phyloP scores from a whole-genome alignment of 495 filamentous ascomycete species.

The Glonium stellatum region DNA sequence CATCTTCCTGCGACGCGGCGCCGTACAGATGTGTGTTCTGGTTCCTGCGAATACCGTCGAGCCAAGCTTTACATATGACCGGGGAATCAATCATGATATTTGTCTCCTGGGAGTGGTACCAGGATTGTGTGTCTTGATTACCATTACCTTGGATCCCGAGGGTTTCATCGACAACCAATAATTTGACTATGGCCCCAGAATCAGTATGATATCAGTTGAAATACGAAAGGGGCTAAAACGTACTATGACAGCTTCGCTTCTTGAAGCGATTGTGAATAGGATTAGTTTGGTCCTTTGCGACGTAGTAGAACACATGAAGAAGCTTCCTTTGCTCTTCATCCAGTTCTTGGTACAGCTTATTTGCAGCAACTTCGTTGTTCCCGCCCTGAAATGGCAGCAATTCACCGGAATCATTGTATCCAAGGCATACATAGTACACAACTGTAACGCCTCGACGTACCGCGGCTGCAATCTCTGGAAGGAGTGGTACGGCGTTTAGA shows the following conservation, averaged over 20 bases:
- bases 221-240: background rate
- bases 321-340: conserved; percentile 40
- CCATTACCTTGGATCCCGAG: conserved; percentile 67
- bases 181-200: conserved; percentile 44
- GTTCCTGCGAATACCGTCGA: conserved; percentile 54
- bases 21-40: conserved; percentile 67
- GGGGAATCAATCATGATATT: conserved; percentile 65
- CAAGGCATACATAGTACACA: conserved; percentile 62
- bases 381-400: conserved; percentile 68
- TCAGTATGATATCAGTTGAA: background rate
- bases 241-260: conserved; percentile 55
- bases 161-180: conserved; percentile 63
- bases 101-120: conserved; percentile 69
- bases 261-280: conserved; percentile 59
- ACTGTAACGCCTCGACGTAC: conserved; percentile 60
- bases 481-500: conserved; percentile 62
- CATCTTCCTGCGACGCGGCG: conserved; percentile 47
- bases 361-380: conserved; percentile 63
- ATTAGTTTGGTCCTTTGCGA: conserved; percentile 60
- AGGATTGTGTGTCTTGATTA: conserved; percentile 77
- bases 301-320: conserved; percentile 59
- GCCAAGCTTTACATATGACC: conserved; percentile 55
- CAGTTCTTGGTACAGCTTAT: conserved; percentile 50
- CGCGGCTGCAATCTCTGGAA: conserved; percentile 55
- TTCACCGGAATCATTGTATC: conserved; percentile 73